Conservation (phyloP, 495 filamentous ascomycete species). For the Lophiotrema nucula region DNA sequence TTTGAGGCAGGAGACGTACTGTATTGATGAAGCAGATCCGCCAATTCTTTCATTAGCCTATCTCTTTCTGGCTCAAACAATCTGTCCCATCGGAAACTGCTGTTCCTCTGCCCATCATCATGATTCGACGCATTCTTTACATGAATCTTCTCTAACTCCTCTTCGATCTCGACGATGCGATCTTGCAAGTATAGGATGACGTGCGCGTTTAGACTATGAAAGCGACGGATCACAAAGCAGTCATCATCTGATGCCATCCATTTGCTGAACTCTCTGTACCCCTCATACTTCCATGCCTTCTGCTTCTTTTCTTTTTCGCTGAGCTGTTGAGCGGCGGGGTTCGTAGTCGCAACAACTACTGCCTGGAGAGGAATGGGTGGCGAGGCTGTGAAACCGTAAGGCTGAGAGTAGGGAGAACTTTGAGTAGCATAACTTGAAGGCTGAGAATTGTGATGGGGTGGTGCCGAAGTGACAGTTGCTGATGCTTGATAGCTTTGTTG, state of each 20-base stretch:
- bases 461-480: too few relatives aligned
- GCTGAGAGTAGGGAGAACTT: too few relatives aligned
- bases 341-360: too few relatives aligned
- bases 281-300: constrained; percentile 3
- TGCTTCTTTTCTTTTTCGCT: not conserved
- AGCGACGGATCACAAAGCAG: constrained; percentile 42
- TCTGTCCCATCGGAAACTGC: constrained; percentile 38
- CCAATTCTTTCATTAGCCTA: constrained; percentile 9
- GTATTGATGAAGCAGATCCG: constrained; percentile 12
- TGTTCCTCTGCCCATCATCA: constrained; percentile 32
- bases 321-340: not conserved
- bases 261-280: constrained; percentile 39
- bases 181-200: constrained; percentile 40
- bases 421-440: too few relatives aligned
- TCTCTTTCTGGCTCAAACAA: not conserved
- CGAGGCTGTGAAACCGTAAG: too few relatives aligned
- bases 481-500: too few relatives aligned
- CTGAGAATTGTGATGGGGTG: too few relatives aligned
- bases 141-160: constrained; percentile 22
- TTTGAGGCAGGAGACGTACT: too few relatives aligned
- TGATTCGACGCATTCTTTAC: constrained; percentile 2
- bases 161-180: constrained; percentile 30
- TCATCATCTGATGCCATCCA: constrained; percentile 45
- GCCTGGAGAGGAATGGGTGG: too few relatives aligned
- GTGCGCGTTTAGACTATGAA: constrained; percentile 36